phyloP scores from a whole-genome alignment of 352 stramenopile genomes.

The Pythium chondricola region DNA sequence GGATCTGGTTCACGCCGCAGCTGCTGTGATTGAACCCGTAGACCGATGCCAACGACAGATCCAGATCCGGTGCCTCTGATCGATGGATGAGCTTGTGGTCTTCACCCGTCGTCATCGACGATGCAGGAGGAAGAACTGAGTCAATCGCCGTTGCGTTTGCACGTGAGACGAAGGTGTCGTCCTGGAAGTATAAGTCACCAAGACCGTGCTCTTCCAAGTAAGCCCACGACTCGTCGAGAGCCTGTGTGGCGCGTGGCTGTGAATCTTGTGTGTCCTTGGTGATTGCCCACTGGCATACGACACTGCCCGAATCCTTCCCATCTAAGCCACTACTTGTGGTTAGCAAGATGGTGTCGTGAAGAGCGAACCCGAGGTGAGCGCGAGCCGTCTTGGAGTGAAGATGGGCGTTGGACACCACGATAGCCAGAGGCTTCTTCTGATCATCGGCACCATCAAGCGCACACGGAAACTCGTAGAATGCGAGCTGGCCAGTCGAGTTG shows the following conservation, averaged over 20 bases:
- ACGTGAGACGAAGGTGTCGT: conserved; percentile 12
- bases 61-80: conserved; percentile 50
- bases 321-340: conserved; percentile 29
- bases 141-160: conserved; percentile 4
- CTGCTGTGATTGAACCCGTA: conserved; percentile 43
- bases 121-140: conserved; percentile 2
- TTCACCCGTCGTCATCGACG: background rate
- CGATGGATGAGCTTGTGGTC: background rate
- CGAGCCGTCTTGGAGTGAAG: background rate
- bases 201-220: conserved; percentile 3
- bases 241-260: conserved; percentile 8
- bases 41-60: conserved; percentile 39
- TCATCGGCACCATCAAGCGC: background rate
- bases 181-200: conserved; percentile 14
- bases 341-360: conserved; percentile 52
- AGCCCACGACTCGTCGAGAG: conserved; percentile 5
- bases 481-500: conserved; percentile 13
- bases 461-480: conserved; percentile 15
- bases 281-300: conserved; percentile 59
- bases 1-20: conserved; percentile 37
- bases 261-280: conserved; percentile 5
- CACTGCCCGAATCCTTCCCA: conserved; percentile 18
- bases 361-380: conserved; percentile 32
- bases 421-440: background rate
- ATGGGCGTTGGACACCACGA: conserved; percentile 15